Evolutionary conservation across 805 yeast species (phyloP).

Genomic region (Grigorovia yakushimaensis): DNA sequence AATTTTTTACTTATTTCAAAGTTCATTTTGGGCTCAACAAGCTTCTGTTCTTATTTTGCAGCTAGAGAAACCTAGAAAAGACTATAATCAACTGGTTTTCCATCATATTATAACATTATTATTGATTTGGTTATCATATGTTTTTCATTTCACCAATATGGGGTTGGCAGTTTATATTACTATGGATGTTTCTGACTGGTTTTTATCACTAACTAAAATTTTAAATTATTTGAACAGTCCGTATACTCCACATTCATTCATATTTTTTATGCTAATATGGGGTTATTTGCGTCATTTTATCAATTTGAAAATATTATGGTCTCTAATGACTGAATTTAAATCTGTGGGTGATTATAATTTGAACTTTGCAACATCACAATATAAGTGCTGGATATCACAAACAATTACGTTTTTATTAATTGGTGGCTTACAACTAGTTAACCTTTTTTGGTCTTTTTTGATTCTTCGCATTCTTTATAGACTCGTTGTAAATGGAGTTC

Average conservation of each 20-base stretch:
- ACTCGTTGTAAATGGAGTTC: conserved; percentile 46
- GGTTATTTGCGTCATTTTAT: conserved; percentile 80
- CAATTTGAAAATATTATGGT: conserved; percentile 72
- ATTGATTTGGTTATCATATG: conserved; percentile 75
- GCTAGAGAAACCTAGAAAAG: conserved; percentile 92
- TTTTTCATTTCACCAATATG: conserved; percentile 94
- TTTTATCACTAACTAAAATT: conserved; percentile 76
- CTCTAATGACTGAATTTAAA: conserved; percentile 75
- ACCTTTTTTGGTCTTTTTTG: conserved; percentile 78
- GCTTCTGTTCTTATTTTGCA: conserved; percentile 72
- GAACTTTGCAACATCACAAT: conserved; percentile 84
- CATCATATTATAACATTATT: conserved; percentile 91
- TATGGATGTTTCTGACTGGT: conserved; percentile 92
- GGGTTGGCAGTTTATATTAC: conserved; percentile 86
- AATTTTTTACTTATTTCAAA: conserved; percentile 79
- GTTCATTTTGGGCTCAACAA: conserved; percentile 97
- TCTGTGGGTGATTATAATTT: conserved; percentile 75
- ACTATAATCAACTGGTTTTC: conserved; percentile 78
- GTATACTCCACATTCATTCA: conserved; percentile 53
- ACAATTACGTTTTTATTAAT: conserved; percentile 76
- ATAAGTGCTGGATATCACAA: conserved; percentile 93
- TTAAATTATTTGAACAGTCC: conserved; percentile 71
- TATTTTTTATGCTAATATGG: conserved; percentile 68
- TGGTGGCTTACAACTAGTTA: conserved; percentile 74
- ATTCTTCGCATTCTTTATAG: conserved; percentile 72